These are phyloP conservation scores for Fagus sylvatica DNA, from an alignment of 306 rosid genomes.

Conservation along the genomic window DNA sequence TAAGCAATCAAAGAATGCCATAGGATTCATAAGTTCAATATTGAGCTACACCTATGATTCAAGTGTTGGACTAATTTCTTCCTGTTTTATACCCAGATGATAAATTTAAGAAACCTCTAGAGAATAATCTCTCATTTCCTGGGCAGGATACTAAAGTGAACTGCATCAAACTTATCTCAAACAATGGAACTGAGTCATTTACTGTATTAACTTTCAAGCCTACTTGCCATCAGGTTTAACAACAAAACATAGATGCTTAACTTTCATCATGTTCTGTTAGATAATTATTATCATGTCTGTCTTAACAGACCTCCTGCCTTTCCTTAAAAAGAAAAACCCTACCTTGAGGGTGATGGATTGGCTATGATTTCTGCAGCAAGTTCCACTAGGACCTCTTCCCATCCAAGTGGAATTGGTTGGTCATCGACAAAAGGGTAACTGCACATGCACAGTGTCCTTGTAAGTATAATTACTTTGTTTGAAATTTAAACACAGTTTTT, in stretches of 20 bases:
- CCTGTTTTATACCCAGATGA: background rate
- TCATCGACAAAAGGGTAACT: slow-evolving; percentile 88
- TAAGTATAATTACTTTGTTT: slow-evolving; percentile 20
- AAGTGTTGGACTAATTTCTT: background rate
- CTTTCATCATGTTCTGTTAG: background rate
- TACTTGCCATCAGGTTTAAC: background rate
- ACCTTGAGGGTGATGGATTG: slow-evolving; percentile 74
- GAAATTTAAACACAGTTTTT: slow-evolving; percentile 2
- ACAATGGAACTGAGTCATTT: background rate
- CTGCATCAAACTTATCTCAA: background rate
- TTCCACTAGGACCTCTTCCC: slow-evolving; percentile 75
- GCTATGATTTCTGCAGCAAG: slow-evolving; percentile 69
- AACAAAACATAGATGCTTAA: background rate
- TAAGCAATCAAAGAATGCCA: background rate
- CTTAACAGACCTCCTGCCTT: background rate
- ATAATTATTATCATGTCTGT: background rate
- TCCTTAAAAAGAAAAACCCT: slow-evolving; percentile 4
- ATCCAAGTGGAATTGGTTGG: slow-evolving; percentile 79
- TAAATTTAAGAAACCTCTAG: background rate
- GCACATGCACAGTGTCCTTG: slow-evolving; percentile 21
- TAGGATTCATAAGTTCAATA: background rate
- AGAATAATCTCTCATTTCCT: background rate
- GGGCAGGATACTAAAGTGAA: background rate
- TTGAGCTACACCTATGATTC: background rate
- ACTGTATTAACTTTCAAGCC: background rate